Percentiles rank a stretch among this genome's conserved stretches.
Evolutionary conservation across 1,139 yeast genomes (phyloP).

Genomic region (Waltiozyma solani): DNA sequence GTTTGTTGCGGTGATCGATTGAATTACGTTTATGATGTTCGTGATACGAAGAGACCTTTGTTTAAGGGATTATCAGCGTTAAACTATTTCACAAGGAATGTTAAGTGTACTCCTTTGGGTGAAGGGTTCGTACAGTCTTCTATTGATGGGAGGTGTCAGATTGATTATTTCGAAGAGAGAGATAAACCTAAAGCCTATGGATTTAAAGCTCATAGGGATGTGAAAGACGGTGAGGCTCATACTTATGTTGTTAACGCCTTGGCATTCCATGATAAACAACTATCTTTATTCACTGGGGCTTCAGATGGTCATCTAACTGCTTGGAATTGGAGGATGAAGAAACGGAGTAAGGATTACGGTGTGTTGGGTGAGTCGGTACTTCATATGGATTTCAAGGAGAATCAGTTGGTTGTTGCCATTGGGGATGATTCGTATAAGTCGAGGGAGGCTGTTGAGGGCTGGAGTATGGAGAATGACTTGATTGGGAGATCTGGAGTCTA

Average conservation of each 20-base stretch:
- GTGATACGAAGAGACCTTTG: slow-evolving; percentile 34
- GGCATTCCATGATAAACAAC: slow-evolving; percentile 37
- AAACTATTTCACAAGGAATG: no score
- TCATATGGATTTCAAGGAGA: slow-evolving; percentile 33
- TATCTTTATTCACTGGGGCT: slow-evolving; percentile 64
- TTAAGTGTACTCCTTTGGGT: slow-evolving; percentile 47
- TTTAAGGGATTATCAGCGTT: no score
- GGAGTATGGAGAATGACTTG: not conserved
- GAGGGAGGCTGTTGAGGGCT: slow-evolving; percentile 14
- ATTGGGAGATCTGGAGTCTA: not conserved
- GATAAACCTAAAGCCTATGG: slow-evolving; percentile 65
- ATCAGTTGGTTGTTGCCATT: slow-evolving; percentile 46
- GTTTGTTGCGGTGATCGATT: slow-evolving; percentile 46
- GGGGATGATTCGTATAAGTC: slow-evolving; percentile 49
- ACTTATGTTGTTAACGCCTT: slow-evolving; percentile 75
- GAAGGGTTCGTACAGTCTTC: slow-evolving; percentile 78
- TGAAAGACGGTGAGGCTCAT: slow-evolving; percentile 54
- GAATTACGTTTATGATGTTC: slow-evolving; percentile 49
- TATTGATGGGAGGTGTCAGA: slow-evolving; percentile 82
- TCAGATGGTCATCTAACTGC: slow-evolving; percentile 67
- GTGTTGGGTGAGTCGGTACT: slow-evolving; percentile 38
- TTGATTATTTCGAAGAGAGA: slow-evolving; percentile 53
- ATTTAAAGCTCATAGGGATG: slow-evolving; percentile 85
- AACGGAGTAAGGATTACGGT: slow-evolving; percentile 49
- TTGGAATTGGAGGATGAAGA: slow-evolving; percentile 65